Base-by-base conservation (phyloP, 1,139 yeast species). In the Saccharomyces hybrid region DNA sequence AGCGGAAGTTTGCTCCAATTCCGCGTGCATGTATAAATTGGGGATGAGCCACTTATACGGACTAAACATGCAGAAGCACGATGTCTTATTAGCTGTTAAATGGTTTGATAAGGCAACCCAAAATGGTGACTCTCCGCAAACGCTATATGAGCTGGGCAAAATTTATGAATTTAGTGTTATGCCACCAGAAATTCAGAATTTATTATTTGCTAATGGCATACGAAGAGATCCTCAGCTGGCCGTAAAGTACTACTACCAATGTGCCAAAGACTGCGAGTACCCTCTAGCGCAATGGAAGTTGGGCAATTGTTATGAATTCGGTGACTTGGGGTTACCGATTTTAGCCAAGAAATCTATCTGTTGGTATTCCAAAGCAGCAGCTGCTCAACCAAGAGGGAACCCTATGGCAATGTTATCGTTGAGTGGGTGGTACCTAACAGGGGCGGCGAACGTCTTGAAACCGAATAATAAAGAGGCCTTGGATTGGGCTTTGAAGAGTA, bases 401-500 rank as follows among this genome's bases (percentile, higher is more conserved):
- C 84, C 95, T 0, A 88, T 88, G 64, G 93, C 96, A 6, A 91
- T 91, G 78, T 75, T 91, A 65, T 96, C 96, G 0, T 76, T 93
- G 55, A 82, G 90, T 58, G 91, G 97, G 49, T 93, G 99, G 98
- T 88, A 86, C 66, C 75, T 93, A 60, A 83, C 88, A 0, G 98
- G 98, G 1, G 82, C 87, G 3, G 79, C 81, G 11, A 88, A 86
- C 0, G 74, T 89, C 29, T 79, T 95, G 48, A 74, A 76, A 47
- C 85, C 88, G 42, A 82, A 83, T 64, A 93, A 88, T 53, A 83
- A 83, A 49, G 85, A 87, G 68, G 96, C 97, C 0, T 84, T 86
- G 57, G 74, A 86, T 60, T 93, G 98, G 98, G 61, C 67, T 16
- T 47, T 48, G 14, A 58, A 52, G 42, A 95, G 96, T 42, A 81